phyloP scores from a whole-genome alignment of 805 yeast species.

The Priceomyces carsonii region DNA sequence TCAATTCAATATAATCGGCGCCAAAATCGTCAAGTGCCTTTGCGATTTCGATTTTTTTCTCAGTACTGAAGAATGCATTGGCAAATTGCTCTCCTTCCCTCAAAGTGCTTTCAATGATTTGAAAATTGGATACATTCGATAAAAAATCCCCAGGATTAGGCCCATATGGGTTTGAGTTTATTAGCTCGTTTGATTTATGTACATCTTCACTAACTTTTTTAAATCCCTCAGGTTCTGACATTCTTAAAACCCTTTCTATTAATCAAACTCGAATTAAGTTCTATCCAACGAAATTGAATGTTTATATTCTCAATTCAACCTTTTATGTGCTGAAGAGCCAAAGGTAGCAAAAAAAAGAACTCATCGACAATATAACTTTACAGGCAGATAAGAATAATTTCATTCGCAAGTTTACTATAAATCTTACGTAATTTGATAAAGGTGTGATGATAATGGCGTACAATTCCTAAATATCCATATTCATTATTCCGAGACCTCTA shows the following conservation, averaged over 20 bases:
- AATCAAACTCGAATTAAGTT: no score
- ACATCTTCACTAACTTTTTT: conserved; percentile 37
- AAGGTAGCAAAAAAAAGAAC: neutral
- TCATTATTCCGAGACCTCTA: no score
- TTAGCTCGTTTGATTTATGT: conserved; percentile 20
- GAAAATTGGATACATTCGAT: conserved; percentile 85
- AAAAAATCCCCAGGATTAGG: conserved; percentile 92
- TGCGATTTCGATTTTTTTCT: conserved; percentile 95
- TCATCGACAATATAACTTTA: no score
- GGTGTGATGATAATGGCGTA: no score
- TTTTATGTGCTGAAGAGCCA: neutral
- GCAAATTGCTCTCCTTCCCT: conserved; percentile 99
- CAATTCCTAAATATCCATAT: no score
- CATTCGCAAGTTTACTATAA: no score
- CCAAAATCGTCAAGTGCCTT: conserved; percentile 97
- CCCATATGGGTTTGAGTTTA: conserved; percentile 76
- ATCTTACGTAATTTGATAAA: no score
- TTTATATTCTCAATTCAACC: neutral
- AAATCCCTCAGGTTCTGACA: conserved; percentile 36
- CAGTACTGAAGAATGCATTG: conserved; percentile 92
- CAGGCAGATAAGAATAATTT: no score
- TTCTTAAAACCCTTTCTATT: conserved; percentile 8
- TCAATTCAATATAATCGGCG: conserved; percentile 95
- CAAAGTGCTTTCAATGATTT: conserved; percentile 90
- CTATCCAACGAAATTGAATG: no score